Conservation (phyloP, 2,329 filamentous ascomycete species). For the Fusarium sp. region DNA sequence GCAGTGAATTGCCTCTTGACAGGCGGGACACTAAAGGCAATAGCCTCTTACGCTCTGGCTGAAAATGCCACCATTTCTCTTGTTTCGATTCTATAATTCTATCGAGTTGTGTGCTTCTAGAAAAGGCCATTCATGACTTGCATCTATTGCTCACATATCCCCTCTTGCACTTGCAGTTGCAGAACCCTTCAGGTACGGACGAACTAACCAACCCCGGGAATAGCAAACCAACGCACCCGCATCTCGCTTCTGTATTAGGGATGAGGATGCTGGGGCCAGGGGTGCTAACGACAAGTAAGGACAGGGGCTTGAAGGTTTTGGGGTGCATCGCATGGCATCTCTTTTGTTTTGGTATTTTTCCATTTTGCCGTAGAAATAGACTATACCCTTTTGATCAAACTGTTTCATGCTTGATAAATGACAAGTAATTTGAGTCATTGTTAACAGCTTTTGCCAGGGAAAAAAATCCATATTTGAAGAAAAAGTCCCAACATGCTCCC, state of each 20-base stretch:
- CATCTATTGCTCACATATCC: background rate
- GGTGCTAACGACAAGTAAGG: background rate
- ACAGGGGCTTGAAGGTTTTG: slow-evolving; percentile 16
- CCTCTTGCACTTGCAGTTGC: background rate
- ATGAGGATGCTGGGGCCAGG: slow-evolving; percentile 27
- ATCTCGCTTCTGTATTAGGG: slow-evolving; percentile 19
- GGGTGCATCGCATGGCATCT: slow-evolving; percentile 4
- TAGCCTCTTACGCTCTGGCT: background rate
- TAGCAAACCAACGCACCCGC: slow-evolving; percentile 25
- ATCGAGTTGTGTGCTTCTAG: background rate
- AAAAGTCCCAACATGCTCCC: too few species aligned
- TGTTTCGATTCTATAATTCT: too few species aligned
- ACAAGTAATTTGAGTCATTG: too few species aligned
- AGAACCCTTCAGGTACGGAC: slow-evolving; percentile 10
- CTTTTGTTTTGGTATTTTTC: background rate
- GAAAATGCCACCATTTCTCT: too few species aligned
- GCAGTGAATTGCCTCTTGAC: background rate
- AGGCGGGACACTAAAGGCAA: background rate
- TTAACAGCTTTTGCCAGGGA: too few species aligned
- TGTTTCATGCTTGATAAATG: background rate
- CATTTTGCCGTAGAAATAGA: background rate
- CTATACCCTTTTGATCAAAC: background rate
- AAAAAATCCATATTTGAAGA: too few species aligned
- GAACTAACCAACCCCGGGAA: slow-evolving; percentile 30
- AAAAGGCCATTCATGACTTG: background rate